A percentile compares a stretch with the other conserved stretches of the same genome.
phyloP scores from a whole-genome alignment of 2,329 filamentous ascomycete species.

The Conoideocrella luteorostrata region DNA sequence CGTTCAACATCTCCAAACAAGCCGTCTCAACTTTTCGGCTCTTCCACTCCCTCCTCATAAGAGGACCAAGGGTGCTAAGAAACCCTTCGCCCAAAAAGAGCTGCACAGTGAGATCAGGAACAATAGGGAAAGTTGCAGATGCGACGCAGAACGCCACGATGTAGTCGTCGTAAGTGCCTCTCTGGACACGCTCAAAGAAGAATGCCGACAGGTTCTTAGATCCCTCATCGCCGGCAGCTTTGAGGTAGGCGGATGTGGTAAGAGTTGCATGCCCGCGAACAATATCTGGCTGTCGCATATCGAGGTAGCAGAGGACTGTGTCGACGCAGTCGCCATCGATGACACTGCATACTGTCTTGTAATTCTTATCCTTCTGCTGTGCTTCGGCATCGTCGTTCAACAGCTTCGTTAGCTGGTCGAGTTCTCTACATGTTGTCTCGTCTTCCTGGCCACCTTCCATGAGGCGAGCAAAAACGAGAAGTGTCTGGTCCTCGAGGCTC shows the following conservation, averaged over 20 bases:
- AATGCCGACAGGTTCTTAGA: slow-evolving; percentile 65
- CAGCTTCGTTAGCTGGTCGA: slow-evolving; percentile 53
- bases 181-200: slow-evolving; percentile 64
- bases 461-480: slow-evolving; percentile 76
- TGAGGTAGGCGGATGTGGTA: slow-evolving; percentile 76
- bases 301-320: slow-evolving; percentile 78
- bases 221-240: slow-evolving; percentile 66
- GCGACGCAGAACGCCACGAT: slow-evolving; percentile 93
- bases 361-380: slow-evolving; percentile 34
- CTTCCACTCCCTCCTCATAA: slow-evolving; percentile 76
- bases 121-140: slow-evolving; percentile 78
- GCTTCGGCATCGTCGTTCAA: slow-evolving; percentile 47
- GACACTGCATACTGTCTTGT: slow-evolving; percentile 49
- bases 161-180: slow-evolving; percentile 78
- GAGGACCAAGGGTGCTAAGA: slow-evolving; percentile 64
- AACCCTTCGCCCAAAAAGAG: slow-evolving; percentile 90
- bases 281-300: slow-evolving; percentile 68
- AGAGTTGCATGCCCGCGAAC: slow-evolving; percentile 78
- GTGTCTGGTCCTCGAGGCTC: slow-evolving; percentile 55
- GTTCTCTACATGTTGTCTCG: slow-evolving; percentile 56
- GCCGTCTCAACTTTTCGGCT: slow-evolving; percentile 80
- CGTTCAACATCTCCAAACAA: slow-evolving; percentile 82
- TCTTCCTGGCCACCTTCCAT: slow-evolving; percentile 89
- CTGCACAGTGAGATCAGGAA: slow-evolving; percentile 65
- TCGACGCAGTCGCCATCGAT: slow-evolving; percentile 73